Base-by-base conservation (phyloP, 2,329 filamentous ascomycete genomes). In the Trichoderma harzianum region DNA sequence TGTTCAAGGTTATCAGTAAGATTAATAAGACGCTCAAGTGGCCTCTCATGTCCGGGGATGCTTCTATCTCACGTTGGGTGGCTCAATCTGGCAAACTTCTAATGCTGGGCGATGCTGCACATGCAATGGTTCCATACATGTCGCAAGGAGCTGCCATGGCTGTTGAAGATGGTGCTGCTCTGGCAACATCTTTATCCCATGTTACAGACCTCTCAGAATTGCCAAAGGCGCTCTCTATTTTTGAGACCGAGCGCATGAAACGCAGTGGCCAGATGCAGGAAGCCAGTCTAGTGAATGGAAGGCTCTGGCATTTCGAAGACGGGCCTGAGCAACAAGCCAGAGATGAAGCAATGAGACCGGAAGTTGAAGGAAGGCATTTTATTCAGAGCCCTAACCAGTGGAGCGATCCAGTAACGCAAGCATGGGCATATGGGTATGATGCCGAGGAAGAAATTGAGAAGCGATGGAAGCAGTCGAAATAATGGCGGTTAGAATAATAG, bases 351-450 rank as follows among this genome's bases (percentile, higher is more conserved):
- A 85, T 84, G 82, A 36, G 71, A 2, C 76, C 81, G 0, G 84
- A 86, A 71, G 80, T 83, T 0, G 76, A 81, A 16, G 82, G 82
- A 0, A 62, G 72, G 14, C 76, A 75, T 0, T 84, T 83, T 58
- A 57, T 74, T 1, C 77, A 78, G 51, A 86, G 84, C 60, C 77
- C 84, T 0, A 86, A 86, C 68, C 84, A 86, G 76, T 86, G 84
- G 84, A 84, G 80, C 64, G 84, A 86, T 75, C 84, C 83, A 0
- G 76, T 80, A 0, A 85, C 84, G 1, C 82, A 85, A 73, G 73
- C 76, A 21, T 86, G 85, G 84, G 82, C 82, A 7, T 87, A 86
- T 76, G 83, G 83, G 0, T 86, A 86, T 76, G 83, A 86, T 77
- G 81, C 83, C 0, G 83, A 84, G 73, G 70, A 72, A 30, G 80